A percentile compares a stretch with the other conserved stretches of the same genome.
Conservation (phyloP, 2,329 filamentous ascomycete species). For the Penicillium digitatum region DNA sequence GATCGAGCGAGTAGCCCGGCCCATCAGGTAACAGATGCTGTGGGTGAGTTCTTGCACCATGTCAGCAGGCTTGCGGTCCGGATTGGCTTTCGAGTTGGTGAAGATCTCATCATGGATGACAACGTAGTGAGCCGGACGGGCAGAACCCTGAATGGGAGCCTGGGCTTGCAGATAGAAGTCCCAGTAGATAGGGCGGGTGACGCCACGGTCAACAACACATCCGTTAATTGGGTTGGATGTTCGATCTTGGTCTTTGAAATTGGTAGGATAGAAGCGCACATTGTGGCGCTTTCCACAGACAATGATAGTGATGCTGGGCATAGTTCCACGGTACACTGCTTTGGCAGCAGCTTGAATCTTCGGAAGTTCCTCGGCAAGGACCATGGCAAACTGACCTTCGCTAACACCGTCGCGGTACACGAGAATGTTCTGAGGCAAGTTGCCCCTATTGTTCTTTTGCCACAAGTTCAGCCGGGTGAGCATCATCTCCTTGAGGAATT, state of each 20-base stretch:
- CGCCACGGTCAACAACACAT: slow-evolving; percentile 75
- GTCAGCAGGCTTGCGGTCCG: slow-evolving; percentile 8
- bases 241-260: slow-evolving; percentile 43
- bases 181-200: slow-evolving; percentile 68
- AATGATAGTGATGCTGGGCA: slow-evolving; percentile 65
- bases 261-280: slow-evolving; percentile 74
- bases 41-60: slow-evolving; percentile 19
- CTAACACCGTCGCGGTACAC: slow-evolving; percentile 86
- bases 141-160: slow-evolving; percentile 72
- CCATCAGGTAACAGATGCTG: slow-evolving; percentile 27
- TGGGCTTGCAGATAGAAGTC: slow-evolving; percentile 84
- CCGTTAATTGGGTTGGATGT: slow-evolving; percentile 66
- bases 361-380: slow-evolving; percentile 62
- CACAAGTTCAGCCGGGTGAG: slow-evolving; percentile 61
- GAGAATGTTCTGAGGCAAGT: slow-evolving; percentile 66
- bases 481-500: slow-evolving; percentile 58
- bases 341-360: slow-evolving; percentile 54
- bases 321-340: slow-evolving; percentile 50
- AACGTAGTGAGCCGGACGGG: slow-evolving; percentile 74
- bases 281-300: slow-evolving; percentile 84
- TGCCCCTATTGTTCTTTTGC: slow-evolving; percentile 51
- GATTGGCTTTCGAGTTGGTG: slow-evolving; percentile 7
- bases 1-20: slow-evolving; percentile 23
- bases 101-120: slow-evolving; percentile 68
- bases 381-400: slow-evolving; percentile 70